Conservation (phyloP, 768 basidiomycete genomes). For the Collybia sordida region DNA sequence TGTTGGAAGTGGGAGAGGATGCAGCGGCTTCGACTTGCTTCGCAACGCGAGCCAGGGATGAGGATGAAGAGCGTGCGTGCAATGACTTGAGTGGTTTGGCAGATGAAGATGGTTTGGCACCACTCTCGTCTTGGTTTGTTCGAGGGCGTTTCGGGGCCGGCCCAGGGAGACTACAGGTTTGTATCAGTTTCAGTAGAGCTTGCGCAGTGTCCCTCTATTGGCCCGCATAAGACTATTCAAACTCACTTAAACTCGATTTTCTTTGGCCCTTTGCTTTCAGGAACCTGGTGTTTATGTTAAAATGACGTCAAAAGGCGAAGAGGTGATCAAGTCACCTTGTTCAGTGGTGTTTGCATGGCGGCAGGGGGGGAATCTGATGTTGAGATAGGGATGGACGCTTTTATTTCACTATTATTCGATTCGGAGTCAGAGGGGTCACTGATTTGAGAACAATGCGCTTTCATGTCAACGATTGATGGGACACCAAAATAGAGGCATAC, state of each 20-base stretch:
- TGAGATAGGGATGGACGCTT: no score
- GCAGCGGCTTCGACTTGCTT: slow-evolving; percentile 13
- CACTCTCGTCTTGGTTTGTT: slow-evolving; percentile 13
- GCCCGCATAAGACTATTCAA: neutral
- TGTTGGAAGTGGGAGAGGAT: slow-evolving; percentile 12
- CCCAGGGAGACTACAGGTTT: slow-evolving; percentile 22
- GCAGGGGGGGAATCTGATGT: no score
- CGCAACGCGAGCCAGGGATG: slow-evolving; percentile 30
- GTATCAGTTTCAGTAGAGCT: neutral
- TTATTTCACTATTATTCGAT: neutral
- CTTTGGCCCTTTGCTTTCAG: slow-evolving; percentile 18
- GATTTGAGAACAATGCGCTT: neutral
- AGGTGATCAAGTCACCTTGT: slow-evolving; percentile 4
- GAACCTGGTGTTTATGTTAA: slow-evolving; percentile 12
- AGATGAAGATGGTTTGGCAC: slow-evolving; percentile 11
- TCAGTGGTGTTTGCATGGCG: no score
- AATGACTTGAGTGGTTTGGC: slow-evolving; percentile 21
- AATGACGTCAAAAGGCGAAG: slow-evolving; percentile 2
- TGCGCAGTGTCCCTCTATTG: no score
- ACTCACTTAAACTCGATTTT: slow-evolving; percentile 23
- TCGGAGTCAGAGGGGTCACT: slow-evolving; percentile 11
- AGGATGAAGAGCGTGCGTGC: slow-evolving; percentile 23
- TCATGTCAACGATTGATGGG: slow-evolving; percentile 5
- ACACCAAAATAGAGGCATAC: slow-evolving; percentile 9
- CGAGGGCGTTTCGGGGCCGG: slow-evolving; percentile 26